A percentile compares a stretch with the other conserved stretches of the same genome.
Conservation (phyloP, 495 filamentous ascomycete species). For the Echria macrotheca region DNA sequence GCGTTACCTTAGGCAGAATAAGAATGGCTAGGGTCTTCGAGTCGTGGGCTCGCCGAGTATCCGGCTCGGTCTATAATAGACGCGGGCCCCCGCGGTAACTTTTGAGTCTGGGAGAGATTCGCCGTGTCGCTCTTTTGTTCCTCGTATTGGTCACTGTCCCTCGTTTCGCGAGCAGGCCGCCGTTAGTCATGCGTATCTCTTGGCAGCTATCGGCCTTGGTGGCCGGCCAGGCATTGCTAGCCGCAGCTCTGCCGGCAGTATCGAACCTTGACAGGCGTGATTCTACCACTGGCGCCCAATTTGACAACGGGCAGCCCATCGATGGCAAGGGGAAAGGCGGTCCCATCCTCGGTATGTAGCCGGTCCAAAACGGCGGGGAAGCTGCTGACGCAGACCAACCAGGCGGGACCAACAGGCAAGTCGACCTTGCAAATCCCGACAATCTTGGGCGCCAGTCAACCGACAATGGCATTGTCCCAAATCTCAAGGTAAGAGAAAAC, state of each 20-base stretch:
- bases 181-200: conserved; percentile 7
- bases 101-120: neutral
- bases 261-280: no score
- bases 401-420: conserved; percentile 47
- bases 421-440: conserved; percentile 56
- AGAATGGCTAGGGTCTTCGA: neutral
- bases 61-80: no score
- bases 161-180: neutral
- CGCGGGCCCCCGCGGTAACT: neutral
- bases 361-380: conserved; percentile 45
- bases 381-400: conserved; percentile 52
- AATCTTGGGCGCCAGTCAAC: conserved; percentile 53
- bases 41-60: neutral
- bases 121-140: neutral
- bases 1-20: conserved; percentile 6
- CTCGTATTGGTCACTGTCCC: neutral
- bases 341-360: conserved; percentile 46
- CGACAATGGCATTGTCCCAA: conserved; percentile 54
- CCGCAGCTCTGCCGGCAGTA: conserved; percentile 2
- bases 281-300: conserved; percentile 14
- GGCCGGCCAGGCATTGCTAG: neutral
- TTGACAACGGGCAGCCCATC: conserved; percentile 48
- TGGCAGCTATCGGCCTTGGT: conserved; percentile 5
- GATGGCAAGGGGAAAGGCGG: conserved; percentile 51
- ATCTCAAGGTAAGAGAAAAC: conserved; percentile 38